Evolutionary conservation across 306 rosid genomes (phyloP).

Genomic region (Rubus parviflorus): DNA sequence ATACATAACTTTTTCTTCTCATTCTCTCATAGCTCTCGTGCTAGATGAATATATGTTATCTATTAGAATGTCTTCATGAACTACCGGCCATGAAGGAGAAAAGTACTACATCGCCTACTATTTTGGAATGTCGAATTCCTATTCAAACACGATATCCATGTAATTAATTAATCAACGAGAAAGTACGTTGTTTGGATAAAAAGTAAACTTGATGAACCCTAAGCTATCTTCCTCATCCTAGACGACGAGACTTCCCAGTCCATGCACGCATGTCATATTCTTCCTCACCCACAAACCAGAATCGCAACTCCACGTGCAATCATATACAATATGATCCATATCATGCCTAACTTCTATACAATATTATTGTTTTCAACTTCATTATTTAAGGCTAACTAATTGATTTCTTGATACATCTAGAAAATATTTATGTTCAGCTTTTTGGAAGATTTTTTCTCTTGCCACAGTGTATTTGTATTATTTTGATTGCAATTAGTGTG

Average conservation of each 20-base stretch:
- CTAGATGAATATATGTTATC: too few relatives aligned
- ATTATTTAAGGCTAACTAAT: conserved; percentile 2
- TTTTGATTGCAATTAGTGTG: not conserved
- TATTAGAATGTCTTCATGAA: too few relatives aligned
- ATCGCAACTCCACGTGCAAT: not conserved
- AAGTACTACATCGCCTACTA: not conserved
- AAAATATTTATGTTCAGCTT: not conserved
- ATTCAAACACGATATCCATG: not conserved
- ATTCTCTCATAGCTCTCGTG: too few relatives aligned
- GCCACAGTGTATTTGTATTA: not conserved
- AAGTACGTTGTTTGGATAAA: not conserved
- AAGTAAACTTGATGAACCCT: not conserved
- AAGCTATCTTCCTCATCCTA: not conserved
- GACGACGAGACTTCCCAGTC: not conserved
- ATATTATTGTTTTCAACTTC: conserved; percentile 8
- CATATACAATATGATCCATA: not conserved
- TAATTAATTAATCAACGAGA: not conserved
- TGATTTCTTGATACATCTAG: not conserved
- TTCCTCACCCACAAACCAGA: not conserved
- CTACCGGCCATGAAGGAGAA: too few relatives aligned
- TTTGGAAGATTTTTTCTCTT: not conserved
- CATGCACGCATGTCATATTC: not conserved
- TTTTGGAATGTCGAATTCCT: not conserved
- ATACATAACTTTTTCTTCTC: too few relatives aligned
- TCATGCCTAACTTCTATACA: not conserved